These are phyloP conservation scores for Globisporangium emineosum DNA, from an alignment of 352 stramenopile genomes.

Conservation along the genomic window DNA sequence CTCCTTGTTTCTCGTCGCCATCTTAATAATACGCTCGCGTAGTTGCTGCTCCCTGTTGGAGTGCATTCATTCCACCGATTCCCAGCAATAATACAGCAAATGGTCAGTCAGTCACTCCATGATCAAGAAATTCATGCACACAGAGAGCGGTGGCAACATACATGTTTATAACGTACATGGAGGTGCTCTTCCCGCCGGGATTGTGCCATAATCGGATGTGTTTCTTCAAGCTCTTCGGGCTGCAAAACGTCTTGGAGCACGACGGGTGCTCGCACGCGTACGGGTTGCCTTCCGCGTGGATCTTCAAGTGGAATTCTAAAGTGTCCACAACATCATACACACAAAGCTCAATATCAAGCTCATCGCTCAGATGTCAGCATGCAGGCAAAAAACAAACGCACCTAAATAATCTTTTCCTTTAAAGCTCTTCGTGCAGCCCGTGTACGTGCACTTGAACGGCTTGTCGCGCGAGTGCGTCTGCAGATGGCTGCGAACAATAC, in stretches of 20 bases:
- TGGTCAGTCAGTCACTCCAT: not conserved
- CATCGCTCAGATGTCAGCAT: not conserved
- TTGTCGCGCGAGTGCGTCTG: constrained; percentile 85
- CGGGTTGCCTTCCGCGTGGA: constrained; percentile 75
- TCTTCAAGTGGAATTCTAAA: constrained; percentile 80
- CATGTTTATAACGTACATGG: constrained; percentile 37
- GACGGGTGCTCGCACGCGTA: constrained; percentile 79
- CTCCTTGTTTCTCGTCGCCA: constrained; percentile 81
- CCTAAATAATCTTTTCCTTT: constrained; percentile 83
- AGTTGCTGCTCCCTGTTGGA: constrained; percentile 61
- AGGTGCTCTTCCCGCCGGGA: constrained; percentile 76
- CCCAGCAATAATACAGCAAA: not conserved
- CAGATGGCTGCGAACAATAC: constrained; percentile 47
- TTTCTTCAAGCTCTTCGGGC: constrained; percentile 82
- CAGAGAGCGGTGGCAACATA: not conserved
- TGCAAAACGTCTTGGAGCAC: constrained; percentile 84
- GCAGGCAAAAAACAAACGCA: constrained; percentile 7
- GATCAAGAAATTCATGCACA: not conserved
- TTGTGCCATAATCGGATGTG: constrained; percentile 84
- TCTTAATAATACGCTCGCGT: constrained; percentile 82
- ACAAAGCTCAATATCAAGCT: not conserved
- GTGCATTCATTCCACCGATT: not conserved
- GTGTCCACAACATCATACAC: constrained; percentile 2
- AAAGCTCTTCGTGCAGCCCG: constrained; percentile 85
- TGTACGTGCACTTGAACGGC: constrained; percentile 84